Evolutionary conservation across 2,329 filamentous ascomycete genomes (phyloP).

Genomic region (Colletotrichum sp.): DNA sequence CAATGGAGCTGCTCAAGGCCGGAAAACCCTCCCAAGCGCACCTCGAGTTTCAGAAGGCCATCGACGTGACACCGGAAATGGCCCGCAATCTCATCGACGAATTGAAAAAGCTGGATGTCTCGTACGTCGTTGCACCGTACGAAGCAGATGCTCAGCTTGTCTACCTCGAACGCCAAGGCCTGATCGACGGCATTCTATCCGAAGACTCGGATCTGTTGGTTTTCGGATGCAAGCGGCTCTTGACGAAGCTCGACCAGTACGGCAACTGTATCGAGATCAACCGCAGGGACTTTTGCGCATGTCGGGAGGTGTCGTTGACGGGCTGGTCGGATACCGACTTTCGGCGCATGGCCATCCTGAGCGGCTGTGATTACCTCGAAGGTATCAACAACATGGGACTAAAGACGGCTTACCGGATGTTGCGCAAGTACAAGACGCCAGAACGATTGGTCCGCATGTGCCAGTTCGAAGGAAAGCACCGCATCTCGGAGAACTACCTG

Average conservation of each 20-base stretch:
- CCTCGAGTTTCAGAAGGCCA: constrained; percentile 88
- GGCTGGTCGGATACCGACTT: constrained; percentile 95
- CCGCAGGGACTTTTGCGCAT: constrained; percentile 85
- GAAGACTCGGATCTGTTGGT: constrained; percentile 97
- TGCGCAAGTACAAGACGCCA: constrained; percentile 87
- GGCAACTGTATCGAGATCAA: constrained; percentile 93
- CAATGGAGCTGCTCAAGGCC: constrained; percentile 79
- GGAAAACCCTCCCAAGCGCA: constrained; percentile 83
- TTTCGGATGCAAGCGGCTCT: constrained; percentile 86
- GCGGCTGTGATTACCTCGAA: constrained; percentile 93
- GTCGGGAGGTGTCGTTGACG: constrained; percentile 84
- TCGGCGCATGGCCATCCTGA: constrained; percentile 92
- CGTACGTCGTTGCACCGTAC: constrained; percentile 94
- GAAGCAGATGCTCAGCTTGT: constrained; percentile 97
- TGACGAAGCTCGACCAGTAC: constrained; percentile 94
- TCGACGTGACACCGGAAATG: constrained; percentile 97
- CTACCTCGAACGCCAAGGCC: constrained; percentile 85
- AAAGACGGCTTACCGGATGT: constrained; percentile 90
- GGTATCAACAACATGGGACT: constrained; percentile 86
- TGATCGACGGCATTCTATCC: constrained; percentile 87
- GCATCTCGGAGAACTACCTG: constrained; percentile 81
- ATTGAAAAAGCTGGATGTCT: constrained; percentile 78
- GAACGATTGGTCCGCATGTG: constrained; percentile 83
- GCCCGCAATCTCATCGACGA: constrained; percentile 90
- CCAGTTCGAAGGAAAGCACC: constrained; percentile 87